Evolutionary conservation across 257 asterid genomes (phyloP).

Genomic region (Solanum gandarillasii): DNA sequence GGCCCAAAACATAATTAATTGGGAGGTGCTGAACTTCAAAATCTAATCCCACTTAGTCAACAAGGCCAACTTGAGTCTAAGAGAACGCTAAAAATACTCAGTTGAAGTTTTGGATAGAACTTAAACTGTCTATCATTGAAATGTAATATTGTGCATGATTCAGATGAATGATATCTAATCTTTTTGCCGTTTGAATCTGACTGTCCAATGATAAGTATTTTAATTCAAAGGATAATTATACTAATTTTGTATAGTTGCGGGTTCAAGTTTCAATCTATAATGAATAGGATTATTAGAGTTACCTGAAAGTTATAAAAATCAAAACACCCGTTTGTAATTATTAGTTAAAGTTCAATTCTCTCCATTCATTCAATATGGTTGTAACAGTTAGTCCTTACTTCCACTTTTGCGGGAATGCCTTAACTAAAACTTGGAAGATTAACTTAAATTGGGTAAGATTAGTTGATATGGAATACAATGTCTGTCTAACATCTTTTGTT

Average conservation of each 20-base stretch:
- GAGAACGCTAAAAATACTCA: neutral
- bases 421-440: neutral
- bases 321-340: neutral
- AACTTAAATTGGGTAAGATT: neutral
- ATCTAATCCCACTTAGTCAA: neutral
- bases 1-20: neutral
- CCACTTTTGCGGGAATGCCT: neutral
- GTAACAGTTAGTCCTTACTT: neutral
- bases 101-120: neutral
- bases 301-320: neutral
- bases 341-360: neutral
- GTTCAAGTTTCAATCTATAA: neutral
- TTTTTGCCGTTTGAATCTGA: neutral
- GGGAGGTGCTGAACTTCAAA: neutral
- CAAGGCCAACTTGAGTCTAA: neutral
- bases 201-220: neutral
- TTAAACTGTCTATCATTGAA: neutral
- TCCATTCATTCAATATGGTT: neutral
- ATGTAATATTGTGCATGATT: neutral
- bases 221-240: neutral
- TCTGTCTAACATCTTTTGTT: neutral
- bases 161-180: neutral
- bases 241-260: neutral
- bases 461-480: neutral
- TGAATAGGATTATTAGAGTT: neutral